A percentile compares a stretch with the other conserved stretches of the same genome.
Evolutionary conservation across 768 basidiomycete genomes (phyloP).

Genomic region (Mycena sanguinolenta): DNA sequence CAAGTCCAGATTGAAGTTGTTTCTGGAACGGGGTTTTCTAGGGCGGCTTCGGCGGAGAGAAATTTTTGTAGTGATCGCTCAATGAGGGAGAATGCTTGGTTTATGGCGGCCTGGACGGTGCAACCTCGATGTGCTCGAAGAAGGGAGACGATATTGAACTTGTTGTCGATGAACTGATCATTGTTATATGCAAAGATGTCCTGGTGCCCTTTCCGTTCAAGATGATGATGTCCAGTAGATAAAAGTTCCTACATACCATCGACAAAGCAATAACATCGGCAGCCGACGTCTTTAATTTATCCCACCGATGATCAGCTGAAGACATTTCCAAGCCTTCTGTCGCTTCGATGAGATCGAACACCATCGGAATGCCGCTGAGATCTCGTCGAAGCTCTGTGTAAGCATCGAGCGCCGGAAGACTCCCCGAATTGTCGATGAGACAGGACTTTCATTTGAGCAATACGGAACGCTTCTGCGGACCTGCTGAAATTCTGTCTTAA

Average conservation of each 20-base stretch:
- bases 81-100: slow-evolving; percentile 54
- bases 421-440: slow-evolving; percentile 41
- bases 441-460: slow-evolving; percentile 49
- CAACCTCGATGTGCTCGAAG: slow-evolving; percentile 59
- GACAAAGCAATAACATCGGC: slow-evolving; percentile 67
- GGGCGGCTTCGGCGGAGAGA: slow-evolving; percentile 42
- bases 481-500: slow-evolving; percentile 60
- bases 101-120: slow-evolving; percentile 65
- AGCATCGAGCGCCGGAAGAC: slow-evolving; percentile 57
- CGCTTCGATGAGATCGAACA: slow-evolving; percentile 67
- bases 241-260: slow-evolving; percentile 53
- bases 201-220: slow-evolving; percentile 51
- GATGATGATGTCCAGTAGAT: background rate
- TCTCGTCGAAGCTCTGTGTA: slow-evolving; percentile 63
- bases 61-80: slow-evolving; percentile 55
- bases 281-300: slow-evolving; percentile 54
- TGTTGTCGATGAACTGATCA: slow-evolving; percentile 52
- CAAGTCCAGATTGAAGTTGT: slow-evolving; percentile 29
- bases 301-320: slow-evolving; percentile 40
- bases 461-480: slow-evolving; percentile 51
- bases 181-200: slow-evolving; percentile 71
- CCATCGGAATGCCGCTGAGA: slow-evolving; percentile 61
- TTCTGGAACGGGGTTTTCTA: slow-evolving; percentile 8
- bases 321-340: slow-evolving; percentile 43
- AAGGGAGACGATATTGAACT: slow-evolving; percentile 63